These are phyloP conservation scores for Cladobotryum mycophilum DNA, from an alignment of 2,329 filamentous ascomycete genomes.

Conservation along the genomic window DNA sequence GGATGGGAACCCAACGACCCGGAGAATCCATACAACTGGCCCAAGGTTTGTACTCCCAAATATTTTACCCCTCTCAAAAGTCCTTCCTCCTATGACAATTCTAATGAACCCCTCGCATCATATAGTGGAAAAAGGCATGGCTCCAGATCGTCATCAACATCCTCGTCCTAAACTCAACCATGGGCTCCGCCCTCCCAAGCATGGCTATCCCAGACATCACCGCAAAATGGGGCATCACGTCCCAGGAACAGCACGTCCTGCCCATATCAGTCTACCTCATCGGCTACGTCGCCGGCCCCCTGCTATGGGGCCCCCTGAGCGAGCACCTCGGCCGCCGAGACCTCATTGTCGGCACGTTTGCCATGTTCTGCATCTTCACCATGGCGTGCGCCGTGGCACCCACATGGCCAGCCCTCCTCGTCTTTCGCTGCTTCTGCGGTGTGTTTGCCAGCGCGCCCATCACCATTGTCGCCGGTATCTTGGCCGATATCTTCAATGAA, in stretches of 20 bases:
- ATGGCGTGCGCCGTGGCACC: constrained; percentile 51
- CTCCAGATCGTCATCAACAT: constrained; percentile 51
- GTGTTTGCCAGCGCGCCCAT: constrained; percentile 53
- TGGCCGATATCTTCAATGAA: constrained; percentile 60
- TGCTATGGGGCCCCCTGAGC: constrained; percentile 59
- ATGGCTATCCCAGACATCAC: constrained; percentile 55
- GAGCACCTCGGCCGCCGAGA: constrained; percentile 56
- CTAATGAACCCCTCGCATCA: neutral
- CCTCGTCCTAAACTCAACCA: constrained; percentile 61
- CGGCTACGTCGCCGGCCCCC: constrained; percentile 55
- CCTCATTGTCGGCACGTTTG: constrained; percentile 40
- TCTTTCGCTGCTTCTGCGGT: constrained; percentile 50
- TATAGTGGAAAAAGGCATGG: constrained; percentile 46
- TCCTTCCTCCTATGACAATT: neutral
- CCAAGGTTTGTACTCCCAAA: constrained; percentile 23
- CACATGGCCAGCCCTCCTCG: constrained; percentile 45
- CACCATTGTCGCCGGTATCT: constrained; percentile 55
- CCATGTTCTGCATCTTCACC: constrained; percentile 44
- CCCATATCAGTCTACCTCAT: constrained; percentile 59
- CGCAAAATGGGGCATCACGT: constrained; percentile 49
- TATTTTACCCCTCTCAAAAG: too few species aligned
- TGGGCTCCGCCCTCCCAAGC: constrained; percentile 58
- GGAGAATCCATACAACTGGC: constrained; percentile 50
- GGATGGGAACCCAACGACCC: constrained; percentile 42
- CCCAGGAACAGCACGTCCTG: constrained; percentile 40